phyloP scores from a whole-genome alignment of 345 rosid species.

The Pistacia integerrima region DNA sequence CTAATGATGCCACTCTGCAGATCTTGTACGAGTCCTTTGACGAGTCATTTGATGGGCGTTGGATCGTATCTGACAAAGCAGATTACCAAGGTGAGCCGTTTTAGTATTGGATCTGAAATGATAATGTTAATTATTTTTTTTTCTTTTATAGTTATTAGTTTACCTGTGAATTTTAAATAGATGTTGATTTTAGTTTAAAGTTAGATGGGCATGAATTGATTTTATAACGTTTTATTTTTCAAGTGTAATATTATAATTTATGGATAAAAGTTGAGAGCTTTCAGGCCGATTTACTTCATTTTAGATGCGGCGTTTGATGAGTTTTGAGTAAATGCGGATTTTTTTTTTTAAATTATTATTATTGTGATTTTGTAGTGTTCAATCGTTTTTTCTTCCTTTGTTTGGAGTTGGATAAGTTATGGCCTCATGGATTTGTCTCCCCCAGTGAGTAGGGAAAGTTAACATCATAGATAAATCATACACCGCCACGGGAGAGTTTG shows the following conservation, averaged over 20 bases:
- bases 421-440: too few species aligned
- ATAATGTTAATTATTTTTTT: not conserved
- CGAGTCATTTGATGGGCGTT: constrained; percentile 70
- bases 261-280: not conserved
- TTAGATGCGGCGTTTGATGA: not conserved
- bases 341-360: too few species aligned
- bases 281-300: not conserved
- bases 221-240: not conserved
- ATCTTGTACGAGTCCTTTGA: constrained; percentile 73
- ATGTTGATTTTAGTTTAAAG: not conserved
- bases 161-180: not conserved
- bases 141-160: not conserved
- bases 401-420: too few species aligned
- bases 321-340: not conserved
- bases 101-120: not conserved
- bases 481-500: not conserved
- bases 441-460: too few species aligned
- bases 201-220: not conserved
- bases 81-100: constrained; percentile 56
- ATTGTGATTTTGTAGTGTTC: too few species aligned
- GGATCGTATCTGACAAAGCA: constrained; percentile 68
- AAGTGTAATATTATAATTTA: not conserved
- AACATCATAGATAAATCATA: too few species aligned
- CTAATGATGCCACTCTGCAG: constrained; percentile 35
- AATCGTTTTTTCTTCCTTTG: too few species aligned